These are phyloP conservation scores for Achaetomiella virescens DNA, from an alignment of 495 filamentous ascomycete genomes.

Conservation along the genomic window DNA sequence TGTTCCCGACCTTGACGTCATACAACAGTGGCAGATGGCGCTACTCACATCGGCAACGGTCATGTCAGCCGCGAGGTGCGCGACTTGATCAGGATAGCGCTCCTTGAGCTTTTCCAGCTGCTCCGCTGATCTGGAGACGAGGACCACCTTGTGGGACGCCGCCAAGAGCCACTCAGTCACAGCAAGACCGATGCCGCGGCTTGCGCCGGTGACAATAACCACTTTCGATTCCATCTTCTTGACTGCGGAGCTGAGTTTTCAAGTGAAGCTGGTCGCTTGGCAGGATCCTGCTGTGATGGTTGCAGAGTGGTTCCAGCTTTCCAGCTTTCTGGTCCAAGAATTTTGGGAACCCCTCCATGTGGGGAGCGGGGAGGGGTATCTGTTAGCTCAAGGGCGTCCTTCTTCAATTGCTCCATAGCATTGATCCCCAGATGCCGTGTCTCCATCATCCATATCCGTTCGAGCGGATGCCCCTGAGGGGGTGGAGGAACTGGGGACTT, in stretches of 20 bases:
- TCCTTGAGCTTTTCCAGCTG: conserved; percentile 61
- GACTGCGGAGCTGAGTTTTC: not conserved
- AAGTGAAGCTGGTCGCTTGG: not conserved
- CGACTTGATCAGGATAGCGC: conserved; percentile 60
- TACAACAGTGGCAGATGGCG: not conserved
- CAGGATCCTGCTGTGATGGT: not conserved
- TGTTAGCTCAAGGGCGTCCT: conserved; percentile 8
- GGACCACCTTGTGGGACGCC: conserved; percentile 63
- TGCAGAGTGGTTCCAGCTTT: not conserved
- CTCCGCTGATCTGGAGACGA: conserved; percentile 63
- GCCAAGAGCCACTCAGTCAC: conserved; percentile 66
- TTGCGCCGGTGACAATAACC: conserved; percentile 64
- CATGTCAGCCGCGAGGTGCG: conserved; percentile 70
- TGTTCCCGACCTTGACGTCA: too few species aligned
- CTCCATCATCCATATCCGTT: conserved; percentile 2
- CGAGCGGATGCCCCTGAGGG: not conserved
- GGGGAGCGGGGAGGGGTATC: conserved; percentile 9
- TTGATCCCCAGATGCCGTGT: too few species aligned
- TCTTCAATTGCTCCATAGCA: too few species aligned
- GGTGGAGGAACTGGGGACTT: not conserved
- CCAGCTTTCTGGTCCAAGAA: not conserved
- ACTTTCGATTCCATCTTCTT: conserved; percentile 44
- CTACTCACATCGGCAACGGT: conserved; percentile 50
- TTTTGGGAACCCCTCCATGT: conserved; percentile 9
- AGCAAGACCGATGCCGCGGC: conserved; percentile 75